phyloP scores from a whole-genome alignment of 148 eudicot species.

The Fagopyrum homotropicum region DNA sequence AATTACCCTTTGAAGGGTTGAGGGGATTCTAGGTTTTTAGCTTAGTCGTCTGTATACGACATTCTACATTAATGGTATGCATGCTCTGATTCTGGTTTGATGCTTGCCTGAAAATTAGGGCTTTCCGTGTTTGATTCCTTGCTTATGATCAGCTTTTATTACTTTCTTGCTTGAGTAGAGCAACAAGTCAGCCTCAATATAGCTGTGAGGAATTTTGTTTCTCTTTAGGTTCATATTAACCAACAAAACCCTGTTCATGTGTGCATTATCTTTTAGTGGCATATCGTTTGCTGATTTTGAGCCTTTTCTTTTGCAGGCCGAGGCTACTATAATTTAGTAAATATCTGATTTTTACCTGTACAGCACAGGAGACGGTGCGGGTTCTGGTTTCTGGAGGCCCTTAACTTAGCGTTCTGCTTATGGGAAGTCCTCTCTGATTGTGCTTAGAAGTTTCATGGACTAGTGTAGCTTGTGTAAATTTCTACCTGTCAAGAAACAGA shows the following conservation, averaged over 20 bases:
- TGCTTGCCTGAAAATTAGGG: neutral
- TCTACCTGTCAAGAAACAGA: neutral
- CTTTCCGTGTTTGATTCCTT: neutral
- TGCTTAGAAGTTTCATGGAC: neutral
- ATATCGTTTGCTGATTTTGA: neutral
- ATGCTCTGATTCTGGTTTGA: neutral
- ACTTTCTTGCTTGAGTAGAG: neutral
- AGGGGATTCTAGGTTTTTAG: conserved; percentile 9
- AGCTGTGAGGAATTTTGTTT: neutral
- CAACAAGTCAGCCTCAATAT: neutral
- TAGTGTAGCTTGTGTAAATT: neutral
- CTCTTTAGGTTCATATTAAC: neutral
- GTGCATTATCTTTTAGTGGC: neutral
- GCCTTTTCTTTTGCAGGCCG: neutral
- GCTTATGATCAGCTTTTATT: neutral
- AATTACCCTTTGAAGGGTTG: neutral
- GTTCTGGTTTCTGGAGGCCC: conserved; percentile 31
- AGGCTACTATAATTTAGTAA: neutral
- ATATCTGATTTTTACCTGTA: conserved; percentile 3
- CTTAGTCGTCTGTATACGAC: neutral
- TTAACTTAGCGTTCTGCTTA: conserved; percentile 25
- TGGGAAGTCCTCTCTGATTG: conserved; percentile 46
- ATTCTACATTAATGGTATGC: neutral
- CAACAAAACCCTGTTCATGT: neutral
- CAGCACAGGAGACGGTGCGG: conserved; percentile 36